These are phyloP conservation scores for Colletotrichum destructivum DNA, from an alignment of 2,329 filamentous ascomycete genomes.

Conservation along the genomic window DNA sequence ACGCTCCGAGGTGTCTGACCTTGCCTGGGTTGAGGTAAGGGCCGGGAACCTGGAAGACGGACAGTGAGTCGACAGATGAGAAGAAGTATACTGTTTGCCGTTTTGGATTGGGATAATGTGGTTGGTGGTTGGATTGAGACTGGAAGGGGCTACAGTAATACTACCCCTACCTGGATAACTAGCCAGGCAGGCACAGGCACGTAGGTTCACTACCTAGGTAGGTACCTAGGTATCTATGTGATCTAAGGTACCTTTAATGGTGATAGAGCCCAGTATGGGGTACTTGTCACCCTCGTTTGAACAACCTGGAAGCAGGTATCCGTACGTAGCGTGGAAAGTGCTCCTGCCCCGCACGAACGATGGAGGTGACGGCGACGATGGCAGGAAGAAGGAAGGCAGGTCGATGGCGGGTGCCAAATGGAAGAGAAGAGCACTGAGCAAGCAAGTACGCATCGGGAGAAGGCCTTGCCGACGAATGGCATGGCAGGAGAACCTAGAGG, in stretches of 20 bases:
- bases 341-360: slow-evolving; percentile 35
- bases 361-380: slow-evolving; percentile 22
- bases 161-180: too few species aligned
- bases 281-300: background rate
- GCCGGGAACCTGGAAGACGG: background rate
- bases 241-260: background rate
- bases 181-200: background rate
- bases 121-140: background rate
- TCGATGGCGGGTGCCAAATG: background rate
- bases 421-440: slow-evolving; percentile 16
- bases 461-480: slow-evolving; percentile 21
- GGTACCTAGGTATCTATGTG: background rate
- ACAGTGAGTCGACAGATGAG: background rate
- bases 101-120: too few species aligned
- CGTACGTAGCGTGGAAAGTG: slow-evolving; percentile 6
- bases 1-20: background rate
- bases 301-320: background rate
- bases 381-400: slow-evolving; percentile 7
- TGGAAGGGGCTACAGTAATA: background rate
- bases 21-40: background rate
- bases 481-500: slow-evolving; percentile 15
- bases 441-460: slow-evolving; percentile 18
- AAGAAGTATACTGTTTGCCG: slow-evolving; percentile 3
- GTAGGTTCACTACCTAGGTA: background rate
- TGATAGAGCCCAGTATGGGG: background rate